Percentiles rank a stretch among this genome's conserved stretches.
Conservation (phyloP, 2,329 filamentous ascomycete genomes). For the Chaetomium olivaceum region DNA sequence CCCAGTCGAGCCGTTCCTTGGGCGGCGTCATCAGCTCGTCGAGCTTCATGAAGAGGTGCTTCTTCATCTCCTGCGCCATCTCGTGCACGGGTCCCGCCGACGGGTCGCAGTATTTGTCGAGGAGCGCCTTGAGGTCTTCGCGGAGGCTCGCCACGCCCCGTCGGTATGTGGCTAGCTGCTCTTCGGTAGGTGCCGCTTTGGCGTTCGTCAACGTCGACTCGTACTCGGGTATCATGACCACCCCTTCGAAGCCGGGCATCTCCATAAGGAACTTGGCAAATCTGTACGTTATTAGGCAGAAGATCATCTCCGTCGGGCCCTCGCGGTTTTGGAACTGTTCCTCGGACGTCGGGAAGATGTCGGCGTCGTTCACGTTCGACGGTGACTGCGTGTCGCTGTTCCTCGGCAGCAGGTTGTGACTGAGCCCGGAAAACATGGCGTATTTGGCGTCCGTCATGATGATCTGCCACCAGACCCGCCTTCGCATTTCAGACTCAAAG, state of each 20-base stretch:
- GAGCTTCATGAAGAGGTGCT: constrained; percentile 53
- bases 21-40: constrained; percentile 50
- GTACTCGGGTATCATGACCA: constrained; percentile 49
- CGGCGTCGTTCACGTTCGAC: constrained; percentile 59
- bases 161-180: constrained; percentile 46
- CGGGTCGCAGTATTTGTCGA: constrained; percentile 53
- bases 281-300: constrained; percentile 53
- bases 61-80: constrained; percentile 50
- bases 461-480: constrained; percentile 67
- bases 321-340: constrained; percentile 54
- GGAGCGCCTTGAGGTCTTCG: constrained; percentile 45
- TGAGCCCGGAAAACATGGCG: constrained; percentile 59
- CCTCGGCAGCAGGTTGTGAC: constrained; percentile 52
- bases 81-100: constrained; percentile 55
- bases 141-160: constrained; percentile 47
- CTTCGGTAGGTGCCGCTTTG: constrained; percentile 33
- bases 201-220: constrained; percentile 34
- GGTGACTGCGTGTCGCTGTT: constrained; percentile 59
- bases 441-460: constrained; percentile 59
- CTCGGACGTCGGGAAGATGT: constrained; percentile 55
- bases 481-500: constrained; percentile 68
- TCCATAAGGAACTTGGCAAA: constrained; percentile 53
- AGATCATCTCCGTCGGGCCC: constrained; percentile 63
- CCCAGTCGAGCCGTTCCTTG: constrained; percentile 50
- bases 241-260: constrained; percentile 50